Base-by-base conservation (phyloP, 495 filamentous ascomycete species). In the Rhizodiscina lignyota region DNA sequence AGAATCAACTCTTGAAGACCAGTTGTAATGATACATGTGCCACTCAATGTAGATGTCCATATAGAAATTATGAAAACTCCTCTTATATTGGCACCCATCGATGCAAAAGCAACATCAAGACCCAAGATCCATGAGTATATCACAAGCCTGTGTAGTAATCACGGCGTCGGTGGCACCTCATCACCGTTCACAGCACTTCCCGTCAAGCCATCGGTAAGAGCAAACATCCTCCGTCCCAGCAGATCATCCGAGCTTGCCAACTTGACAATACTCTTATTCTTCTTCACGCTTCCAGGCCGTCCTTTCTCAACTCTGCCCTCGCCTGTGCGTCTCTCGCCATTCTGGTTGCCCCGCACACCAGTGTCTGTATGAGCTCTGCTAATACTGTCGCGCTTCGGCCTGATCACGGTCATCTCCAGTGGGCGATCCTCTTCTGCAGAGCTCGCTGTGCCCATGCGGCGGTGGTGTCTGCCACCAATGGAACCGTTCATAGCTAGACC, bases 171-270 rank as follows among this genome's bases (percentile, higher is more conserved):
- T 13, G 24, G 24, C 24, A 35, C 20, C 20, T 10, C 51, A 27
- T 69, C 67, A 2, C 62, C n/a, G n/a, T n/a, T n/a, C n/a, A n/a
- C n/a, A n/a, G n/a, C 62, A 38, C 66, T 46, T 5, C 83, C 79
- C 56, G 82, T 85, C 62, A 94, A 61, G 6, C 79, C 71, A 3
- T 78, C 73, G 4, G 81, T 74, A 18, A 96, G 53, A 4, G 80
- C 82, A 47, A 79, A 71, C 86, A 96, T 96, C 28, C 86, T 61
- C 36, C 86, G 61, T 4, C 77, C 74, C 11, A 96, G 53, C 37
- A 94, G 50, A 62, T 94, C 84, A 40, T 91, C 83, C 41, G 78
- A 74, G 49, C 82, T 92, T 20, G 72, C 73, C 21, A 94, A 56
- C 53, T 77, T 82, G 4, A 77, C 70, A 35, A 84, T 56, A 44